These are phyloP conservation scores for Aspergillus fumigatiaffinis DNA, from an alignment of 2,329 filamentous ascomycete species.

Conservation along the genomic window DNA sequence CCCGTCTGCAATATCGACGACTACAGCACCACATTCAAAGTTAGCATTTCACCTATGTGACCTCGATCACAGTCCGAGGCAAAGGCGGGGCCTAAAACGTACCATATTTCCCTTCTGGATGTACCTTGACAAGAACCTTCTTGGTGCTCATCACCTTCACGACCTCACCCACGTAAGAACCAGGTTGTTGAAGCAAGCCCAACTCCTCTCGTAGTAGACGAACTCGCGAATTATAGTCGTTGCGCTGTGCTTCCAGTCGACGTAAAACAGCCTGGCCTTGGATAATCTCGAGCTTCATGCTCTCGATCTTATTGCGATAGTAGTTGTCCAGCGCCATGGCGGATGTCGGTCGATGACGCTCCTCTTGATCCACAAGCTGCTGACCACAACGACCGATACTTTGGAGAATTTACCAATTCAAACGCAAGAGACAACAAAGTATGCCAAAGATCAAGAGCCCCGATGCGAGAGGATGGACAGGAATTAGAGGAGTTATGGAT, in stretches of 20 bases:
- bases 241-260: slow-evolving; percentile 92
- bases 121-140: slow-evolving; percentile 98
- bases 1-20: slow-evolving; percentile 90
- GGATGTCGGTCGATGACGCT: slow-evolving; percentile 35
- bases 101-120: slow-evolving; percentile 99
- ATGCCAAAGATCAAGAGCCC: not conserved
- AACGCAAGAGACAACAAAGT: not conserved
- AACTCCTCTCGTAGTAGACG: slow-evolving; percentile 92
- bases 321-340: slow-evolving; percentile 98
- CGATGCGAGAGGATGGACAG: not conserved
- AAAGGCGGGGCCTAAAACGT: slow-evolving; percentile 32
- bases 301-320: slow-evolving; percentile 99
- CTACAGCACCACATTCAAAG: slow-evolving; percentile 44
- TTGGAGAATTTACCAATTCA: not conserved
- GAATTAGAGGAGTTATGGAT: not conserved
- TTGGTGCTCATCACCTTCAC: slow-evolving; percentile 99
- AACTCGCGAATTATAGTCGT: slow-evolving; percentile 98
- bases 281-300: slow-evolving; percentile 99
- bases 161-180: slow-evolving; percentile 98
- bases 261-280: slow-evolving; percentile 94
- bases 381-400: not conserved
- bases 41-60: slow-evolving; percentile 2
- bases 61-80: not conserved
- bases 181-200: slow-evolving; percentile 90
- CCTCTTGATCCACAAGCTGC: slow-evolving; percentile 9